A percentile compares a stretch with the other conserved stretches of the same genome.
phyloP scores from a whole-genome alignment of 805 yeast species.

The Metschnikowia proteae region DNA sequence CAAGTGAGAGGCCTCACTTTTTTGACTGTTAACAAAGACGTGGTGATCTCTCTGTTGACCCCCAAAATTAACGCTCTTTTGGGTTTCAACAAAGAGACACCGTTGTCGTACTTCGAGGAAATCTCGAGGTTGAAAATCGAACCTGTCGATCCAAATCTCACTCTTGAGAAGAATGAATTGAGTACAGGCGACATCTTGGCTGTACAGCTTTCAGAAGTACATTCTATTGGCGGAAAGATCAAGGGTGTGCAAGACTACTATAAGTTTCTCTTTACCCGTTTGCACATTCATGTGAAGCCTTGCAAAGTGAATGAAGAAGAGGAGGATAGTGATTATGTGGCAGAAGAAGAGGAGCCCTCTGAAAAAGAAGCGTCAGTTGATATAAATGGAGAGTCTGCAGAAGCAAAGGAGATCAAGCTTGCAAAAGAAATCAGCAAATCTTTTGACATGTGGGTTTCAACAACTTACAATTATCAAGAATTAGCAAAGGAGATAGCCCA shows the following conservation, averaged over 20 bases:
- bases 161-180: slow-evolving; percentile 56
- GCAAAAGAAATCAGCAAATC: slow-evolving; percentile 22
- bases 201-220: slow-evolving; percentile 26
- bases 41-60: slow-evolving; percentile 38
- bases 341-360: slow-evolving; percentile 19
- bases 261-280: slow-evolving; percentile 53
- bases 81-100: slow-evolving; percentile 31
- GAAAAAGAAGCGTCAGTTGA: slow-evolving; percentile 14
- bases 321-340: slow-evolving; percentile 48
- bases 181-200: slow-evolving; percentile 65
- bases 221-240: slow-evolving; percentile 17
- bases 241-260: slow-evolving; percentile 45
- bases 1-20: slow-evolving; percentile 66
- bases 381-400: slow-evolving; percentile 16
- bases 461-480: slow-evolving; percentile 53
- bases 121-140: slow-evolving; percentile 53
- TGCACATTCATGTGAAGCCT: slow-evolving; percentile 54
- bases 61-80: slow-evolving; percentile 41
- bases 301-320: slow-evolving; percentile 41
- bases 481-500: slow-evolving; percentile 61
- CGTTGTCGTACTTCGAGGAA: slow-evolving; percentile 55
- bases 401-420: slow-evolving; percentile 16
- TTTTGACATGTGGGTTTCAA: slow-evolving; percentile 68
- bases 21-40: slow-evolving; percentile 47
- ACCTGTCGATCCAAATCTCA: slow-evolving; percentile 31